These are phyloP conservation scores for Heliamphora exappendiculata DNA, from an alignment of 148 eudicot genomes.

Conservation along the genomic window DNA sequence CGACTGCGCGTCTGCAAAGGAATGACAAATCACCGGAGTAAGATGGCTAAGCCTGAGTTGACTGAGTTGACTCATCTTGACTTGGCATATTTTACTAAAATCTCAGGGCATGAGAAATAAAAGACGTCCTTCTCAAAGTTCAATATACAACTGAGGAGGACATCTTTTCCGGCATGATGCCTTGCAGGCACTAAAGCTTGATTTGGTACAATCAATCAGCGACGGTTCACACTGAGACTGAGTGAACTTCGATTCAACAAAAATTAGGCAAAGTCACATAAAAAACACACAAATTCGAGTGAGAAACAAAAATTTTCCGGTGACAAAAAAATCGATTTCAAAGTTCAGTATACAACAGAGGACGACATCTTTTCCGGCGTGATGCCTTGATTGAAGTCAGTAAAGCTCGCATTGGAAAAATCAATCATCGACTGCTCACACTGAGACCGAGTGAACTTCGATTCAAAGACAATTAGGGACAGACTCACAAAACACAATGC, in stretches of 20 bases:
- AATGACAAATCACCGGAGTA: neutral
- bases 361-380: no score
- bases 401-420: no score
- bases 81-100: neutral
- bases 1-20: conserved; percentile 49
- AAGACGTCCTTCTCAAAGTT: neutral
- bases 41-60: neutral
- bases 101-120: neutral
- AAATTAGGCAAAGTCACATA: neutral
- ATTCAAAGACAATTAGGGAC: neutral
- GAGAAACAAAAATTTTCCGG: no score
- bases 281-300: neutral
- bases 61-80: neutral
- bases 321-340: no score
- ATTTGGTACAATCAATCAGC: neutral
- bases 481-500: neutral
- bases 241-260: neutral
- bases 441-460: neutral
- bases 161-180: neutral
- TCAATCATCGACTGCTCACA: no score
- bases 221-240: neutral
- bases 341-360: no score
- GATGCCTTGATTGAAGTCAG: no score
- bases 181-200: no score
- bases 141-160: neutral